phyloP scores from a whole-genome alignment of 2,329 filamentous ascomycete genomes.

The Penicillium sclerotiorum region DNA sequence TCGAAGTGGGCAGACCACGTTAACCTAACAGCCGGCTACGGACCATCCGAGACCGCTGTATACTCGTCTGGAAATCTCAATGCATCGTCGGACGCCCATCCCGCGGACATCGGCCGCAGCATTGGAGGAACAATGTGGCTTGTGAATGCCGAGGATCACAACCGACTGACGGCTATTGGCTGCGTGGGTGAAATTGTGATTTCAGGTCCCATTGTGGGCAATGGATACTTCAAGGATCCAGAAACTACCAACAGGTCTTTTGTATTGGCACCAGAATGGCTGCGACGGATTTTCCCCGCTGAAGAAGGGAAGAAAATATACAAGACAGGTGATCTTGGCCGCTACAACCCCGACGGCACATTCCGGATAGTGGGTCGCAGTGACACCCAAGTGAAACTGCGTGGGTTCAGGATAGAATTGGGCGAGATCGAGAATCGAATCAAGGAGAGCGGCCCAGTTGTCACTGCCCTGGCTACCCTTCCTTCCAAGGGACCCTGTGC shows the following conservation, averaged over 20 bases:
- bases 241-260: neutral
- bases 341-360: slow-evolving; percentile 25
- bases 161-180: neutral
- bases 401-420: slow-evolving; percentile 31
- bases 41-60: neutral
- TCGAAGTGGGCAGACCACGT: neutral
- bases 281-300: neutral
- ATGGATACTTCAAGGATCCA: neutral
- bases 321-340: slow-evolving; percentile 21
- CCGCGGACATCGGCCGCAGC: neutral
- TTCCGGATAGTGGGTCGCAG: slow-evolving; percentile 27
- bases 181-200: neutral
- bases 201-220: neutral
- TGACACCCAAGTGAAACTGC: slow-evolving; percentile 33
- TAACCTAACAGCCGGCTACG: neutral
- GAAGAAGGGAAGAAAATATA: neutral
- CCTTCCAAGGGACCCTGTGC: too few species aligned
- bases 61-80: neutral
- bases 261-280: neutral
- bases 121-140: neutral
- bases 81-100: neutral
- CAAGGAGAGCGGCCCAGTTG: too few species aligned
- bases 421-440: slow-evolving; percentile 28
- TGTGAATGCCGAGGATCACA: neutral
- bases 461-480: too few species aligned